Percentiles rank a stretch among this genome's conserved stretches.
These are phyloP conservation scores for Tetraselmis striata DNA, from an alignment of 139 green algal genomes.

Conservation along the genomic window DNA sequence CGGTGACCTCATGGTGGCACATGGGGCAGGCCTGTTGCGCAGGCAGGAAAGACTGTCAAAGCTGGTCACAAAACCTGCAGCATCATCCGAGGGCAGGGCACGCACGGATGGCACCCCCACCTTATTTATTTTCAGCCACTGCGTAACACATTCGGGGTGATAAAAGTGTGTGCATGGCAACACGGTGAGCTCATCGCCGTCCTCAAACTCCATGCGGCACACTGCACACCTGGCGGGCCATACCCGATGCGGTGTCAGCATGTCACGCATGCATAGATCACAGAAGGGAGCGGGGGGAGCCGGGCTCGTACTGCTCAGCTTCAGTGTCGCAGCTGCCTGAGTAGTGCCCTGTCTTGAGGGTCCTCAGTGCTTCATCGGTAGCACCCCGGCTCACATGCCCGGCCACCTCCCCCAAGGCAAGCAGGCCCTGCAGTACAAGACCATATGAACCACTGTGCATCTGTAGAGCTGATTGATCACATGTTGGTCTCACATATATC, in stretches of 20 bases:
- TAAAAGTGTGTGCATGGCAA: slow-evolving; percentile 41
- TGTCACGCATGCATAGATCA: too few species aligned
- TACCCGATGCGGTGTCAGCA: too few species aligned
- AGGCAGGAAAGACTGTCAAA: too few species aligned
- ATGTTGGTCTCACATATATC: too few species aligned
- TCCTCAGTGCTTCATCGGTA: not conserved
- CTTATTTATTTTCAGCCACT: slow-evolving; percentile 47
- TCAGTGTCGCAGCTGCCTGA: not conserved
- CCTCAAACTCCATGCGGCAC: slow-evolving; percentile 36
- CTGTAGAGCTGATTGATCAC: too few species aligned
- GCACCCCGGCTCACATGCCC: not conserved
- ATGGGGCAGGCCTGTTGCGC: not conserved
- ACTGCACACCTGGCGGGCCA: slow-evolving; percentile 35
- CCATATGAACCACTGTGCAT: too few species aligned
- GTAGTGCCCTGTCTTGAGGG: not conserved
- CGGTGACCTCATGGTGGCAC: not conserved
- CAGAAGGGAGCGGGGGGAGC: too few species aligned
- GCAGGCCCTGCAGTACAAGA: not conserved
- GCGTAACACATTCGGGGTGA: slow-evolving; percentile 29
- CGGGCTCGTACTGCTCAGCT: not conserved
- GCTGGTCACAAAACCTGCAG: too few species aligned
- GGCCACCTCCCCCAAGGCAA: not conserved
- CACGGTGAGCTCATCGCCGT: slow-evolving; percentile 26
- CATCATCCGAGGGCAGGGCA: too few species aligned
- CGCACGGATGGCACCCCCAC: too few species aligned